phyloP scores from a whole-genome alignment of 306 rosid species.

The Senna siamea region DNA sequence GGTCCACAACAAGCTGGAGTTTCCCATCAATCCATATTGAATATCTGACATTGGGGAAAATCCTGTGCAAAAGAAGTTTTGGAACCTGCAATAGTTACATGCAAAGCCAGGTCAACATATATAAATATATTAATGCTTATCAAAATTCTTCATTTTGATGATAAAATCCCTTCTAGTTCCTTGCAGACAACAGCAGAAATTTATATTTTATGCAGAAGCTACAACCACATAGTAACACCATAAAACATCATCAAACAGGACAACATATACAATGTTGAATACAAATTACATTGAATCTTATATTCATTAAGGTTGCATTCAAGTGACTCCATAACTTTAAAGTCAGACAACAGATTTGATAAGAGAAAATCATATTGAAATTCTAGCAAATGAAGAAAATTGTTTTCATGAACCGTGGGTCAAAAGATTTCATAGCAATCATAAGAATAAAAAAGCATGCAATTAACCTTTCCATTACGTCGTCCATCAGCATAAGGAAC shows the following conservation, averaged over 20 bases:
- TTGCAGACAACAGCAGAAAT: neutral
- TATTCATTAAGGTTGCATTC: neutral
- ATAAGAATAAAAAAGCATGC: slow-evolving; percentile 10
- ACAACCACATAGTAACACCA: neutral
- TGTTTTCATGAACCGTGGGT: slow-evolving; percentile 1
- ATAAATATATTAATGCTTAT: neutral
- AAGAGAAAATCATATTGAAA: neutral
- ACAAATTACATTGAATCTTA: neutral
- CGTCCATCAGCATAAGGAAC: slow-evolving; percentile 84
- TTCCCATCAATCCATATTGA: slow-evolving; percentile 98
- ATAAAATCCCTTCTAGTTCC: neutral
- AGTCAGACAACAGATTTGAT: slow-evolving; percentile 10
- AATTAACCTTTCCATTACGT: slow-evolving; percentile 94
- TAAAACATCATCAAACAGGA: slow-evolving; percentile 12
- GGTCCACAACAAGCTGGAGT: slow-evolving; percentile 84
- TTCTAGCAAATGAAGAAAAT: slow-evolving; percentile 10
- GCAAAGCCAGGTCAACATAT: slow-evolving; percentile 15
- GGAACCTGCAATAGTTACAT: slow-evolving; percentile 67
- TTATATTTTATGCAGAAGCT: neutral
- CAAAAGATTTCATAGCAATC: slow-evolving; percentile 1
- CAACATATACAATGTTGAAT: neutral
- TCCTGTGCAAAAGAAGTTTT: slow-evolving; percentile 96
- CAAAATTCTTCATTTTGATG: neutral
- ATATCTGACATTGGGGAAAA: slow-evolving; percentile 85
- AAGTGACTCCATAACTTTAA: neutral